Evolutionary conservation across 176 grass and related monocot species (phyloP).

Genomic region (Alopecurus myosuroides): DNA sequence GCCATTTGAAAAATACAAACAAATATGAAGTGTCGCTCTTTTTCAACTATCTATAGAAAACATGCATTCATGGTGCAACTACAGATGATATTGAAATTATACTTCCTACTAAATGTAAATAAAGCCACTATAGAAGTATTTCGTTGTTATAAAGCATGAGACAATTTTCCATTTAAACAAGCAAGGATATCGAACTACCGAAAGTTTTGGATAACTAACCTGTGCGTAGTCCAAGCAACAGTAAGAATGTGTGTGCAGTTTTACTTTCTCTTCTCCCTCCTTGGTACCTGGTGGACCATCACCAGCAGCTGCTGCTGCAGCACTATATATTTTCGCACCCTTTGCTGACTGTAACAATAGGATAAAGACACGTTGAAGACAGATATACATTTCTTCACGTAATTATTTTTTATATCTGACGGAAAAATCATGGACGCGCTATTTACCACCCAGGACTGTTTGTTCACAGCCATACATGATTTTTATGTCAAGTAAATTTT

Average conservation of each 20-base stretch:
- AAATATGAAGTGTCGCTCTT: not conserved
- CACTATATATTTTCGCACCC: slow-evolving; percentile 73
- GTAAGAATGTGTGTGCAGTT: slow-evolving; percentile 93
- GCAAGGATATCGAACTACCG: not conserved
- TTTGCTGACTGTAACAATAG: slow-evolving; percentile 70
- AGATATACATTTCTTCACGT: too few relatives aligned
- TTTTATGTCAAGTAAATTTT: too few relatives aligned
- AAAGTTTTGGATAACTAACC: slow-evolving; percentile 35
- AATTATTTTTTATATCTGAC: too few relatives aligned
- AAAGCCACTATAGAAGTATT: not conserved
- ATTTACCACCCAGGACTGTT: too few relatives aligned
- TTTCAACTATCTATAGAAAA: not conserved
- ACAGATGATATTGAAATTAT: not conserved
- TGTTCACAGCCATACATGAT: too few relatives aligned
- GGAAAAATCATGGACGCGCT: too few relatives aligned
- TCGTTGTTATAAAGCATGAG: not conserved
- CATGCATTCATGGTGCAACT: not conserved
- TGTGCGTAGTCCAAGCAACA: slow-evolving; percentile 98
- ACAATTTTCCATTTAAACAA: not conserved
- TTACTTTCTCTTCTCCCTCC: slow-evolving; percentile 94
- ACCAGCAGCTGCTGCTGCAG: slow-evolving; percentile 58
- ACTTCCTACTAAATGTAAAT: not conserved
- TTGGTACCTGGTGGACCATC: slow-evolving; percentile 49
- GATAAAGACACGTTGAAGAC: not conserved
- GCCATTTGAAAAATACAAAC: not conserved